phyloP scores from a whole-genome alignment of 2,329 filamentous ascomycete genomes.

The Hymenoscyphus fructigenus region DNA sequence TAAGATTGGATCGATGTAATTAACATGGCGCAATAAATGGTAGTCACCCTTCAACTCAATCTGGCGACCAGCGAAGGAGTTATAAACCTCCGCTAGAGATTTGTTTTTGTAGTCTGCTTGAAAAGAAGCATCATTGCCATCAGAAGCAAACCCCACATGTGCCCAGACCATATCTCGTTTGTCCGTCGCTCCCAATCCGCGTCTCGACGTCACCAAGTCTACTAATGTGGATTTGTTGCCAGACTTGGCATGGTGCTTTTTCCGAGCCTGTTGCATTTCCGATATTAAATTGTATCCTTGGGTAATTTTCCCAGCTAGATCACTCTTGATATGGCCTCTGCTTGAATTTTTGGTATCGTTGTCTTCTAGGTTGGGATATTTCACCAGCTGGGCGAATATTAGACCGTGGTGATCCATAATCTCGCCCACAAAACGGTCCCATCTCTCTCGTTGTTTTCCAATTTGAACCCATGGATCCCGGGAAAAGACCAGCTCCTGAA shows the following conservation, averaged over 20 bases:
- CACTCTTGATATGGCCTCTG: not conserved
- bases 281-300: not conserved
- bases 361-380: not conserved
- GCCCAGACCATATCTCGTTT: conserved; percentile 9
- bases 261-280: not conserved
- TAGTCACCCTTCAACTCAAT: not conserved
- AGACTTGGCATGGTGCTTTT: not conserved
- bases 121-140: not conserved
- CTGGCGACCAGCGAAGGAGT: not conserved
- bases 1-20: not conserved
- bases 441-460: conserved; percentile 3
- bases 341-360: not conserved
- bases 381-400: not conserved
- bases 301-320: not conserved
- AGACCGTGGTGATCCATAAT: not conserved
- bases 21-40: not conserved
- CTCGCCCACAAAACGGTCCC: conserved; percentile 8
- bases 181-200: conserved; percentile 5
- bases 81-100: not conserved
- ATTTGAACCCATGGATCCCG: conserved; percentile 15
- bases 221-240: not conserved
- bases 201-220: conserved; percentile 1
- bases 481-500: conserved; percentile 16
- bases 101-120: conserved; percentile 7
- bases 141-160: conserved; percentile 3